Percentiles rank a stretch among this genome's conserved stretches.
Conservation (phyloP, 768 basidiomycete genomes). For the Russula abietina region DNA sequence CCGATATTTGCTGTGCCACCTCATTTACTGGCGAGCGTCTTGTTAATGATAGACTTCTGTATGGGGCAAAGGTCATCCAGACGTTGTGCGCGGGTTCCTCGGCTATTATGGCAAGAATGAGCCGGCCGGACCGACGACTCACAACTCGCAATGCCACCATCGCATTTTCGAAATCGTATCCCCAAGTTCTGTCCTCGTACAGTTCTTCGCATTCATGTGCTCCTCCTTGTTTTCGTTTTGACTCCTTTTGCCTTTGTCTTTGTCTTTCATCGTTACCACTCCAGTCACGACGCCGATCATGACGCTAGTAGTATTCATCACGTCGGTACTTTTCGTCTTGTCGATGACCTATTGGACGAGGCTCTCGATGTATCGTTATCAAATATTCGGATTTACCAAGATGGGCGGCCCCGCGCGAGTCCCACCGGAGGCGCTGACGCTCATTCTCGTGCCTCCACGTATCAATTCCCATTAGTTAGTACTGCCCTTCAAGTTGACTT, state of each 20-base stretch:
- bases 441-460: not conserved
- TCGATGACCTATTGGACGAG: conserved; percentile 10
- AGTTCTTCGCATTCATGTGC: not conserved
- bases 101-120: too few species aligned
- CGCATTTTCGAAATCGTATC: not conserved
- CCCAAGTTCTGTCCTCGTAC: not conserved
- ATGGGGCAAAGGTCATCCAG: too few species aligned
- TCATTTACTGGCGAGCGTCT: too few species aligned
- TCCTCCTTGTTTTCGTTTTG: not conserved
- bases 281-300: not conserved
- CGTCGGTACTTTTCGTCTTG: not conserved
- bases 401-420: too few species aligned
- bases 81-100: too few species aligned
- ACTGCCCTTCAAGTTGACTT: not conserved
- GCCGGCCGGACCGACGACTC: too few species aligned
- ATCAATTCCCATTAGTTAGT: not conserved
- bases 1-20: too few species aligned
- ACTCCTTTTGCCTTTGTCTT: not conserved
- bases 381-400: not conserved
- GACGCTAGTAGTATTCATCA: not conserved
- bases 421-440: not conserved
- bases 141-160: not conserved
- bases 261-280: not conserved
- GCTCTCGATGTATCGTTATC: not conserved
- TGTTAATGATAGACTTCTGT: too few species aligned